Evolutionary conservation across 768 basidiomycete genomes (phyloP).

Genomic region (Cystofilobasidium capitatum): DNA sequence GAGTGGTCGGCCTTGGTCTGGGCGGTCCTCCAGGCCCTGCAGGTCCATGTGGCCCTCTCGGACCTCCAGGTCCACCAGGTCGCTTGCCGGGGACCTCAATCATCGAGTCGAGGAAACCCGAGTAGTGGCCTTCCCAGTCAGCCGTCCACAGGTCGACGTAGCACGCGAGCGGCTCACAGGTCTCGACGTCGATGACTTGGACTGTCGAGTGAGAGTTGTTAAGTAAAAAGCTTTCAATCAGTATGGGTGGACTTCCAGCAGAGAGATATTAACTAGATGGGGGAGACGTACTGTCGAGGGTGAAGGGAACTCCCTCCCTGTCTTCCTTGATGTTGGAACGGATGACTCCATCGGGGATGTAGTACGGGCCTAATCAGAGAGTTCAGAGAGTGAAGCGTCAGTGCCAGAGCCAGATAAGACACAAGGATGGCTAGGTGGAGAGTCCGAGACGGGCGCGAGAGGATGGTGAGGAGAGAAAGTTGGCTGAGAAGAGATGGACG

Average conservation of each 20-base stretch:
- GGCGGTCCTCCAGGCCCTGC: neutral
- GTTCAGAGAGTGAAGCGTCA: neutral
- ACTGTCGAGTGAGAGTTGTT: too few species aligned
- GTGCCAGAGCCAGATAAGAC: neutral
- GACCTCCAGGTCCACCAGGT: neutral
- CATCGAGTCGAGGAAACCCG: neutral
- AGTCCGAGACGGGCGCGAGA: neutral
- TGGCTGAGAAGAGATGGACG: neutral
- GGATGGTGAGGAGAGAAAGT: neutral
- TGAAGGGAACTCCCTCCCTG: neutral
- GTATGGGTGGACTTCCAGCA: too few species aligned
- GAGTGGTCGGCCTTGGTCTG: neutral
- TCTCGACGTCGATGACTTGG: slow-evolving; percentile 7
- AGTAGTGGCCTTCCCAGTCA: neutral
- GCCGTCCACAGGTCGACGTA: slow-evolving; percentile 1
- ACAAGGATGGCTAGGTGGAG: neutral
- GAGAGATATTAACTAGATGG: too few species aligned
- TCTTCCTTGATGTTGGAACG: slow-evolving; percentile 2
- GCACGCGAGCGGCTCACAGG: neutral
- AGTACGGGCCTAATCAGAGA: neutral
- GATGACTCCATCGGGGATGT: neutral
- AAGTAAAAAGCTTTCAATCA: too few species aligned
- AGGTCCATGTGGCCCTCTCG: neutral
- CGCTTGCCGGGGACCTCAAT: neutral
- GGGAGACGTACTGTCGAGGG: too few species aligned